Evolutionary conservation across 73 alveolate genomes (phyloP).

Genomic region (Paramecium sonneborni): DNA sequence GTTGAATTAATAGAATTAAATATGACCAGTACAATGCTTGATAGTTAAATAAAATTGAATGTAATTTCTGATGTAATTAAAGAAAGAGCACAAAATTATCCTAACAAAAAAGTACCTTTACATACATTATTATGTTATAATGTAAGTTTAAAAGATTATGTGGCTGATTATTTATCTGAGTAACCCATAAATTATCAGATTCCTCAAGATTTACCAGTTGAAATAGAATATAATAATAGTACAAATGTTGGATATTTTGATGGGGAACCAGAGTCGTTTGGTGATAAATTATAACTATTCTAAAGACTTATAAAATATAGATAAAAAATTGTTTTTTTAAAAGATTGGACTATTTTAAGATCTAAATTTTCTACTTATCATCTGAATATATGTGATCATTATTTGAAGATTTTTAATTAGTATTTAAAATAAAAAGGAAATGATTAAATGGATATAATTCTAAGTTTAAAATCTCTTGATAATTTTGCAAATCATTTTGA

Average conservation of each 20-base stretch:
- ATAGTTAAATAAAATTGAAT: background rate
- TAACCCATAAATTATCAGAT: background rate
- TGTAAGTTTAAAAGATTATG: background rate
- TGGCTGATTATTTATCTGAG: background rate
- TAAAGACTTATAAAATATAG: background rate
- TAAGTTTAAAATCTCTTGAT: background rate
- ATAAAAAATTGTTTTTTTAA: background rate
- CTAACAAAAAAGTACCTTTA: background rate
- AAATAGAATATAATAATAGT: background rate
- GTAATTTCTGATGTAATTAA: background rate
- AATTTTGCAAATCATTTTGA: background rate
- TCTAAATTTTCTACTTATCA: background rate
- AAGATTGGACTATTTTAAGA: background rate
- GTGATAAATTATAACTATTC: background rate
- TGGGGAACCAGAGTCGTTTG: slow-evolving; percentile 17
- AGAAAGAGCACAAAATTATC: background rate
- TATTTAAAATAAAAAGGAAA: background rate
- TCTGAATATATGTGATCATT: background rate
- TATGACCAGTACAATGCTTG: slow-evolving; percentile 12
- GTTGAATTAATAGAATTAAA: slow-evolving; percentile 6
- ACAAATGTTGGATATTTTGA: background rate
- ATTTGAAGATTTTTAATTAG: background rate
- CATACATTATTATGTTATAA: slow-evolving; percentile 11
- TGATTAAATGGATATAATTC: background rate
- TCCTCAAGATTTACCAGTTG: background rate